Conservation (phyloP, 306 rosid species). For the Inga laurina region DNA sequence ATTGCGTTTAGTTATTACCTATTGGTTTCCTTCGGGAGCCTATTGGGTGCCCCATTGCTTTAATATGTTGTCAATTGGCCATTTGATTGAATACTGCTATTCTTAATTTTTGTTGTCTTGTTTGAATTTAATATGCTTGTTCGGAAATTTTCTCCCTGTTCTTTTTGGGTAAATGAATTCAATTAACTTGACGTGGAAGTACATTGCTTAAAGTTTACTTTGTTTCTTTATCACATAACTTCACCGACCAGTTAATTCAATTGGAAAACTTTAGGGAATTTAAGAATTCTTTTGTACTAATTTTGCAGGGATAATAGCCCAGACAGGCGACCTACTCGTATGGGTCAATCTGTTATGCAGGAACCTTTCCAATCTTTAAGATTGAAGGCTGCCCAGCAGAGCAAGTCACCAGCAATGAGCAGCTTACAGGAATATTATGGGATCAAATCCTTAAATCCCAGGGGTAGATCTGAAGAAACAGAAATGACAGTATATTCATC, state of each 20-base stretch:
- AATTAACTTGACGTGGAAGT: neutral
- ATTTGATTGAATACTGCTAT: neutral
- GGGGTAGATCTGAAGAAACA: conserved; percentile 42
- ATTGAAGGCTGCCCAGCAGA: conserved; percentile 49
- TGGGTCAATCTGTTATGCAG: conserved; percentile 49
- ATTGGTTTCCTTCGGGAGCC: neutral
- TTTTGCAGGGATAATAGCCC: conserved; percentile 48
- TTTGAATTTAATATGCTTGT: neutral
- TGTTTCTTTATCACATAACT: neutral
- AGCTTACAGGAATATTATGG: conserved; percentile 73
- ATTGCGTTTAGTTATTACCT: neutral
- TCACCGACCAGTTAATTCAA: neutral
- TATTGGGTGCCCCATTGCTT: neutral
- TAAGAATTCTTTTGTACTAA: conserved; percentile 24
- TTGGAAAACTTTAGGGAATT: neutral
- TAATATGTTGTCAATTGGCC: neutral
- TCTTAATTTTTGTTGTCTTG: neutral
- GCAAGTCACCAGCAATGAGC: conserved; percentile 64
- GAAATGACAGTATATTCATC: conserved; percentile 65
- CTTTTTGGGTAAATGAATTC: neutral
- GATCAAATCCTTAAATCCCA: conserved; percentile 42
- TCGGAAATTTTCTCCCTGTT: neutral
- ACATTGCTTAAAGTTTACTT: neutral
- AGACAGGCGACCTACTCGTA: conserved; percentile 33
- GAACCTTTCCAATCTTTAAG: conserved; percentile 51